Evolutionary conservation across 495 filamentous ascomycete genomes (phyloP).

Genomic region (Talaromyces nanjingensis): DNA sequence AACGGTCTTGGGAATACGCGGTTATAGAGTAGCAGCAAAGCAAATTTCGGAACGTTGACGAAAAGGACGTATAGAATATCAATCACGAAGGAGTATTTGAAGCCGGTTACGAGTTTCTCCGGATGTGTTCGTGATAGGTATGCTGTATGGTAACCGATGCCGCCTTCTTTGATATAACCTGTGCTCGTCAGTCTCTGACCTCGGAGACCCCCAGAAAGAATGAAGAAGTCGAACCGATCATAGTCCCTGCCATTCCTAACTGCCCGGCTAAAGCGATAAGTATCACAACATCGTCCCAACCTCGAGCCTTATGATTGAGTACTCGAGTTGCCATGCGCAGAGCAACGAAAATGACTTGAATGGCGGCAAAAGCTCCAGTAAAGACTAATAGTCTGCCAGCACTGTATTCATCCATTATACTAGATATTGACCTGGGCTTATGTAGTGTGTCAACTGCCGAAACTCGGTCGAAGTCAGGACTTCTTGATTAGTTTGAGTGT

Average conservation of each 20-base stretch:
- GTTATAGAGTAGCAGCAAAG: background rate
- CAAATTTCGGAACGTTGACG: background rate
- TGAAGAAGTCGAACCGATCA: background rate
- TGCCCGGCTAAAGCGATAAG: background rate
- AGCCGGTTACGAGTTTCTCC: background rate
- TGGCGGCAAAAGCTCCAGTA: background rate
- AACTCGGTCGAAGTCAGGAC: background rate
- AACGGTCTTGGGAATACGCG: background rate
- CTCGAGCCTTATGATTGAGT: background rate
- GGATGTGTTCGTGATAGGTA: background rate
- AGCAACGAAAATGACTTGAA: background rate
- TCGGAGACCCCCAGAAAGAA: background rate
- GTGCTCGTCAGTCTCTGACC: background rate
- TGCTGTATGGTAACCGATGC: background rate
- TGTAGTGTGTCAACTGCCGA: too few relatives aligned
- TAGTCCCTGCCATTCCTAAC: background rate
- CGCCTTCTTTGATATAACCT: background rate
- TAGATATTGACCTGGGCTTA: too few relatives aligned
- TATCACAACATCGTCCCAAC: background rate
- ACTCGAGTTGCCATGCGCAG: background rate
- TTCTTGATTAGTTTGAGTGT: background rate
- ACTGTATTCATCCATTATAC: background rate
- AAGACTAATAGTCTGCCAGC: background rate
- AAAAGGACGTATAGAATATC: background rate
- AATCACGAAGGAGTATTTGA: background rate